Conservation (phyloP, 2,329 filamentous ascomycete species). For the Escovopsis sp. region DNA sequence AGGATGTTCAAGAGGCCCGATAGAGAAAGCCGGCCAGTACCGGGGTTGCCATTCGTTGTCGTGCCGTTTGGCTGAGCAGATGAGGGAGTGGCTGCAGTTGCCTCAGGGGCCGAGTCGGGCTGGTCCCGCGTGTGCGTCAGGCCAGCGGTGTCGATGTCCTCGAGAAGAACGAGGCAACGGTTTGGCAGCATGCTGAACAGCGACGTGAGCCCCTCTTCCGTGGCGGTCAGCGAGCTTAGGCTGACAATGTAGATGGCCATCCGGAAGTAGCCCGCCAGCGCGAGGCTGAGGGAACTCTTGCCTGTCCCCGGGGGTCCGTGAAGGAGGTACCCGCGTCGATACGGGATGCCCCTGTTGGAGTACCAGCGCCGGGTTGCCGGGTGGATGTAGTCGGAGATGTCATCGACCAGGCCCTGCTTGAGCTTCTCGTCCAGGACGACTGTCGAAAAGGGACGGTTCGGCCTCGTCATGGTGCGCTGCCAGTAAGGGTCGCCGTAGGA, state of each 20-base stretch:
- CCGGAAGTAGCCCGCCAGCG: slow-evolving; percentile 54
- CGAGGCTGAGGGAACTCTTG: slow-evolving; percentile 59
- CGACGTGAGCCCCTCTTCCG: slow-evolving; percentile 47
- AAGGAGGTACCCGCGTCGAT: slow-evolving; percentile 70
- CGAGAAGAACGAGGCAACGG: slow-evolving; percentile 58
- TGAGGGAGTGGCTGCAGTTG: slow-evolving; percentile 1
- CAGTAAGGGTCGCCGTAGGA: slow-evolving; percentile 33
- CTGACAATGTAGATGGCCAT: slow-evolving; percentile 60
- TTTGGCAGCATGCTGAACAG: slow-evolving; percentile 54
- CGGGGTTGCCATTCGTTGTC: not conserved
- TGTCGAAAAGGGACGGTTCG: slow-evolving; percentile 47
- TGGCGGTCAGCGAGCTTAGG: slow-evolving; percentile 46
- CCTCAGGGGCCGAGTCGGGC: slow-evolving; percentile 5
- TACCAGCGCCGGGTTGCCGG: slow-evolving; percentile 63
- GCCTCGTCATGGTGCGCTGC: slow-evolving; percentile 48
- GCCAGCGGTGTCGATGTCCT: slow-evolving; percentile 63
- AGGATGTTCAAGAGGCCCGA: slow-evolving; percentile 70
- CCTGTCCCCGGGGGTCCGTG: slow-evolving; percentile 70
- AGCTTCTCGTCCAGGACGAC: slow-evolving; percentile 47
- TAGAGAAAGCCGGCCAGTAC: slow-evolving; percentile 41
- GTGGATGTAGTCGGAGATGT: slow-evolving; percentile 48
- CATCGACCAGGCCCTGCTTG: slow-evolving; percentile 44
- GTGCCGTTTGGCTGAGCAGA: not conserved
- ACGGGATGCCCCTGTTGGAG: slow-evolving; percentile 68
- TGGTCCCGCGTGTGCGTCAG: slow-evolving; percentile 44